Evolutionary conservation across 192 early-diverging fungal species (phyloP).

Genomic region (Phlyctochytrium planicorne): DNA sequence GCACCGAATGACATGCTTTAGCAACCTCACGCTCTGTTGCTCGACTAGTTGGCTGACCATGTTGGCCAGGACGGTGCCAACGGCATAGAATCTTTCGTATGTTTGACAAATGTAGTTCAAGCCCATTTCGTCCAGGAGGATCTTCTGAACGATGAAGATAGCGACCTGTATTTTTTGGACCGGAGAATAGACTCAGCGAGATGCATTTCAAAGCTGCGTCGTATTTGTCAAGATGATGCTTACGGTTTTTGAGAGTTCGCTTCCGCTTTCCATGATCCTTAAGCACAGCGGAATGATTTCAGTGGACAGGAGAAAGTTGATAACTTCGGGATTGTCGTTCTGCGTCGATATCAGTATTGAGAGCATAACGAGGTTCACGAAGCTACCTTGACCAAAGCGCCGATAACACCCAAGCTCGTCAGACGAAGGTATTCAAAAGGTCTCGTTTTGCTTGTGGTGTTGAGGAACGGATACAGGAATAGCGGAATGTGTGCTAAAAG

Average conservation of each 20-base stretch:
- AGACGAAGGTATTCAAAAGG: constrained; percentile 95
- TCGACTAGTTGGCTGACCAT: constrained; percentile 92
- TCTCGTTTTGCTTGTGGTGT: constrained; percentile 90
- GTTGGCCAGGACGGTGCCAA: constrained; percentile 89
- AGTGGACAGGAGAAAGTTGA: constrained; percentile 90
- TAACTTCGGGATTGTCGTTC: constrained; percentile 96
- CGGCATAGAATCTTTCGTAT: constrained; percentile 91
- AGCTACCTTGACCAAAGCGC: constrained; percentile 87
- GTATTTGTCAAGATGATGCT: background rate
- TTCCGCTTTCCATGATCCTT: constrained; percentile 98
- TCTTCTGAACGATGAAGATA: constrained; percentile 99
- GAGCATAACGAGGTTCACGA: background rate
- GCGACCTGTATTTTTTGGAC: constrained; percentile 59
- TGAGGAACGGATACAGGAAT: constrained; percentile 97
- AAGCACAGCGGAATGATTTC: constrained; percentile 97
- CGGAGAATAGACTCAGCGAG: background rate
- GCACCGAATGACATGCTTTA: constrained; percentile 94
- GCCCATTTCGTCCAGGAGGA: constrained; percentile 90
- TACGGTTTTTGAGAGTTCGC: constrained; percentile 93
- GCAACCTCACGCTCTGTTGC: constrained; percentile 75
- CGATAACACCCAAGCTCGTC: constrained; percentile 93
- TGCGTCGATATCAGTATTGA: constrained; percentile 26
- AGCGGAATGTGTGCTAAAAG: constrained; percentile 93
- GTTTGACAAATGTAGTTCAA: constrained; percentile 87
- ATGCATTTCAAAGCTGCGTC: too few relatives aligned